Evolutionary conservation across 768 basidiomycete species (phyloP).

Genomic region (Suillus luteus): DNA sequence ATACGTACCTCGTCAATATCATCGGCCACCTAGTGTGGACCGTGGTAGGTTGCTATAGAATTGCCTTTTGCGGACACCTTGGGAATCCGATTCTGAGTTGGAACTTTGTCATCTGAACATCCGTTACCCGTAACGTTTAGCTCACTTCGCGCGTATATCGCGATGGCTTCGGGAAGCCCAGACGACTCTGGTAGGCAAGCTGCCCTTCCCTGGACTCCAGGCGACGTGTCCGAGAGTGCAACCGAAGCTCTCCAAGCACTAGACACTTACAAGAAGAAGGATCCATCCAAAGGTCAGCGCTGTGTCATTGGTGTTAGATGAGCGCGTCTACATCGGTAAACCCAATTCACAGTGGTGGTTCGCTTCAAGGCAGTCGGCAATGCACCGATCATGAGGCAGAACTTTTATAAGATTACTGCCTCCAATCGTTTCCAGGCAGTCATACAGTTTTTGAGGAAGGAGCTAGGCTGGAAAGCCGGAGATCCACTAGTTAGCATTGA

Average conservation of each 20-base stretch:
- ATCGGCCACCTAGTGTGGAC: too few relatives aligned
- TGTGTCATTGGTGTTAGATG: background rate
- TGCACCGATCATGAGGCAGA: constrained; percentile 98
- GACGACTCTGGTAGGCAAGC: constrained; percentile 36
- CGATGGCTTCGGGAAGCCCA: constrained; percentile 35
- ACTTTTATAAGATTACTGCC: constrained; percentile 96
- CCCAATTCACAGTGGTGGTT: constrained; percentile 70
- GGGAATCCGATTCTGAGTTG: background rate
- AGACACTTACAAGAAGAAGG: constrained; percentile 86
- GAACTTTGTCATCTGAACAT: background rate
- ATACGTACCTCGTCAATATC: too few relatives aligned
- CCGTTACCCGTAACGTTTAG: background rate
- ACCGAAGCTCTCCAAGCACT: constrained; percentile 68
- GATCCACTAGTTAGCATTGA: constrained; percentile 72
- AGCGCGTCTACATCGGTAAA: constrained; percentile 1
- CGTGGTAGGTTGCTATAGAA: too few relatives aligned
- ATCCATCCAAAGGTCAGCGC: constrained; percentile 67
- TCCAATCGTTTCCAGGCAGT: constrained; percentile 94
- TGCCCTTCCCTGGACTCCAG: constrained; percentile 35
- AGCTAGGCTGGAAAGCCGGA: constrained; percentile 82
- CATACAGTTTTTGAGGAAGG: constrained; percentile 88
- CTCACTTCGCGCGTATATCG: constrained; percentile 9
- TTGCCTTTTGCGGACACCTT: constrained; percentile 4
- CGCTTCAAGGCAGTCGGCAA: constrained; percentile 98
- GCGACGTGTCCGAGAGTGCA: constrained; percentile 33